Evolutionary conservation across 2,329 filamentous ascomycete genomes (phyloP).

Genomic region (Chaetomium sp.): DNA sequence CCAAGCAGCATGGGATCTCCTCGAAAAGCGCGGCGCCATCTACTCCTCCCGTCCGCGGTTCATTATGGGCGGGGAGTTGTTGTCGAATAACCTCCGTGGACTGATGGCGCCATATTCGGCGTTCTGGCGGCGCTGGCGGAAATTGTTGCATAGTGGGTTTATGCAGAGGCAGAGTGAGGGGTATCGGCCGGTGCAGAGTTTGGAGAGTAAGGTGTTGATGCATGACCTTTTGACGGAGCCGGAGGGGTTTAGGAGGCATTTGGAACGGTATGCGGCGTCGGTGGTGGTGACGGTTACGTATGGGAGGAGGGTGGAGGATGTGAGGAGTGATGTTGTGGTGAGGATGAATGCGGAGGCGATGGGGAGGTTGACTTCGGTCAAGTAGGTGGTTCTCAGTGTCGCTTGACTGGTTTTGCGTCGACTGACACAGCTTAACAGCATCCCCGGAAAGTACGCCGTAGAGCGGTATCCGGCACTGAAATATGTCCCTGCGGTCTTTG

Average conservation of each 20-base stretch:
- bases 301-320: slow-evolving; percentile 31
- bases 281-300: slow-evolving; percentile 39
- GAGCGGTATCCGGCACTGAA: slow-evolving; percentile 37
- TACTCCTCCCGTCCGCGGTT: slow-evolving; percentile 41
- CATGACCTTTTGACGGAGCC: slow-evolving; percentile 32
- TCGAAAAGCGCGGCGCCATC: slow-evolving; percentile 37
- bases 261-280: slow-evolving; percentile 35
- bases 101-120: slow-evolving; percentile 38
- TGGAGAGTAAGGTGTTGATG: slow-evolving; percentile 37
- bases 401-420: background rate
- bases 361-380: slow-evolving; percentile 37
- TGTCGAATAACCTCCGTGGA: slow-evolving; percentile 36
- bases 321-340: slow-evolving; percentile 33
- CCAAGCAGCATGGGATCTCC: slow-evolving; percentile 37
- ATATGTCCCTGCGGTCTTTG: slow-evolving; percentile 32
- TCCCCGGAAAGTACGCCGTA: slow-evolving; percentile 34
- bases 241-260: slow-evolving; percentile 26
- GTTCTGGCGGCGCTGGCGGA: slow-evolving; percentile 39
- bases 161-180: slow-evolving; percentile 38
- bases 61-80: slow-evolving; percentile 39
- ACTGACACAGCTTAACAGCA: no score
- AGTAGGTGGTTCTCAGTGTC: slow-evolving; percentile 28
- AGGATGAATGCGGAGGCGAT: slow-evolving; percentile 35
- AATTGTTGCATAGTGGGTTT: slow-evolving; percentile 38
- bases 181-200: slow-evolving; percentile 35